These are phyloP conservation scores for Globisporangium canariense DNA, from an alignment of 352 stramenopile species.

Conservation along the genomic window DNA sequence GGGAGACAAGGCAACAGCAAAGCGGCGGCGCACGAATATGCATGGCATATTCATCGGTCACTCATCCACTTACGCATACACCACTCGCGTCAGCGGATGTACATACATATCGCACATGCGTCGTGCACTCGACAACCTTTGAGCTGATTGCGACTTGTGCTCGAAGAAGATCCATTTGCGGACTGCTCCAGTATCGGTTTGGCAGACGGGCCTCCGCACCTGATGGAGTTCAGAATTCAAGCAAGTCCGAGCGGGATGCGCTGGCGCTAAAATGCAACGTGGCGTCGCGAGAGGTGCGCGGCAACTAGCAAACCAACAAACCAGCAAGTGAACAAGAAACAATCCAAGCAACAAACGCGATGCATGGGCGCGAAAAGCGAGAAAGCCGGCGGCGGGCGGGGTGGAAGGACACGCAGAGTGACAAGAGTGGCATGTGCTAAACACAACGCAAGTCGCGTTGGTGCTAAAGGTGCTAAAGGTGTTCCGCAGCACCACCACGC, in stretches of 20 bases:
- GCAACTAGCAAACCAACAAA: too few relatives aligned
- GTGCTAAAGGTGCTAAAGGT: too few relatives aligned
- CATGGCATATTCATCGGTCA: neutral
- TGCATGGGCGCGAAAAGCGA: too few relatives aligned
- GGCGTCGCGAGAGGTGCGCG: neutral
- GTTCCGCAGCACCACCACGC: too few relatives aligned
- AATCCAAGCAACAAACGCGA: too few relatives aligned
- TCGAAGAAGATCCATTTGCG: neutral
- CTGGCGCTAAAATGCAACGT: neutral
- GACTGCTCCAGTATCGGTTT: neutral
- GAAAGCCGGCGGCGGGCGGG: too few relatives aligned
- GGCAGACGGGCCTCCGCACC: too few relatives aligned
- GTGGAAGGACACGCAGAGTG: too few relatives aligned
- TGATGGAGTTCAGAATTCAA: neutral
- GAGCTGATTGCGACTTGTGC: neutral
- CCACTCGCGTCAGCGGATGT: neutral
- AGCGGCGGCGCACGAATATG: neutral
- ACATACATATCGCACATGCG: conserved; percentile 11
- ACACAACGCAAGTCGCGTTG: too few relatives aligned
- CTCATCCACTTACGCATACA: conserved; percentile 1
- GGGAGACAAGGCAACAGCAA: neutral
- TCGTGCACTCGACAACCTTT: neutral
- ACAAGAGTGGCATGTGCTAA: too few relatives aligned
- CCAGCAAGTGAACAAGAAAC: too few relatives aligned
- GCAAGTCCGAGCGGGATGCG: neutral